Conservation (phyloP, 1,284 basidiomycete species). For the Agroathelia rolfsii region DNA sequence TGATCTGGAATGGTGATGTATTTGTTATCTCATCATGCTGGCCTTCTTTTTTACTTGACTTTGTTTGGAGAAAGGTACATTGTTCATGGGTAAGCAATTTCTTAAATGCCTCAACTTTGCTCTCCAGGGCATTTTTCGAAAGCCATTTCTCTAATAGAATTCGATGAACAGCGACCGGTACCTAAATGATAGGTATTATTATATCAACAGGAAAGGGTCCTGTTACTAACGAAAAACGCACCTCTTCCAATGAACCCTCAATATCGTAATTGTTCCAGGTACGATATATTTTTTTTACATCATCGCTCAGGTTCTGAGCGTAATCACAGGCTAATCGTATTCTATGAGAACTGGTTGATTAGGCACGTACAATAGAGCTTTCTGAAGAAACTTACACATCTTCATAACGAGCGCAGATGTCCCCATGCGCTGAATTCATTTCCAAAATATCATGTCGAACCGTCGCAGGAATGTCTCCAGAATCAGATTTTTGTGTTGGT, state of each 20-base stretch:
- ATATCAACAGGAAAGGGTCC: not conserved
- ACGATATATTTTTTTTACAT: conserved; percentile 51
- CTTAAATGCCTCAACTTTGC: conserved; percentile 6
- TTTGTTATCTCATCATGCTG: conserved; percentile 10
- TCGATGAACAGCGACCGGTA: conserved; percentile 48
- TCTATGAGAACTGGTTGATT: too few relatives aligned
- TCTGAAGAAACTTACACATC: conserved; percentile 32
- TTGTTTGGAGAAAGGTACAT: too few relatives aligned
- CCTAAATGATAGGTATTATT: conserved; percentile 24
- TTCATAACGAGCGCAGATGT: conserved; percentile 40
- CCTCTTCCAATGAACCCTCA: conserved; percentile 38
- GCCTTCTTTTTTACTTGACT: too few relatives aligned
- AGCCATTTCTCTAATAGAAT: conserved; percentile 56
- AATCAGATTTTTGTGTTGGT: not conserved
- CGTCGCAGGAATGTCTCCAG: conserved; percentile 35
- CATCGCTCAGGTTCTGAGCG: too few relatives aligned
- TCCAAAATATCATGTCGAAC: conserved; percentile 43
- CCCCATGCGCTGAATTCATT: conserved; percentile 45
- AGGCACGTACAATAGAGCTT: too few relatives aligned
- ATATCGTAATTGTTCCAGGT: conserved; percentile 53
- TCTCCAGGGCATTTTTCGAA: conserved; percentile 26
- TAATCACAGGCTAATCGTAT: too few relatives aligned
- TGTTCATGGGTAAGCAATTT: conserved; percentile 10
- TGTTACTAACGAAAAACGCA: conserved; percentile 16
- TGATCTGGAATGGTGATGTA: conserved; percentile 11